Base-by-base conservation (phyloP, 805 yeast genomes). In the Ogataea trehaloabstinens region DNA sequence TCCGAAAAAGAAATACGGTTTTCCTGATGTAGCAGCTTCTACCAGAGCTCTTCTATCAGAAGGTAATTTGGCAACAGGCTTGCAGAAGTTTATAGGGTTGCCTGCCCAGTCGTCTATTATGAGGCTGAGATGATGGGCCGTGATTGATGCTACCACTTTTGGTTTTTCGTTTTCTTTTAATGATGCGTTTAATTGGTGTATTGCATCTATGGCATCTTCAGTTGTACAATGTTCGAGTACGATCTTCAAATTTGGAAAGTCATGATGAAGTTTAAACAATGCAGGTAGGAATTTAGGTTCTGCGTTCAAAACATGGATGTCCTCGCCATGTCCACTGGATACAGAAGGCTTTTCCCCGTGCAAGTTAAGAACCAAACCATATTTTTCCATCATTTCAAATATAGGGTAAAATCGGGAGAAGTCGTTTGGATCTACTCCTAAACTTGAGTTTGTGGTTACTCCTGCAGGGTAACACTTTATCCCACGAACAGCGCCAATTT, bases 401-500 rank as follows among this genome's bases (percentile, higher is more conserved):
- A 93, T 73, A 4, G 96, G 95, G 60, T 89, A 93, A 55, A 90
- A 93, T 5, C 74, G 80, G 34, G 83, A 76, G 64, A 93, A 93
- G 55, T 91, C 95, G 53, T 89, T 87, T 18, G 95, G 95, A 60
- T 85, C 93, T 18, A 93, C 96, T 35, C 99, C 99, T 3, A 82
- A 85, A 34, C 76, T 64, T 7, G 96, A 88, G 67, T 93, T 93
- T 28, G 99, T 93, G n/a, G 99, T 93, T 22, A 93, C 99, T 31
- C 99, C 99, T 2, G 98, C 97, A 29, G 99, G 99, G 61, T 93
- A 93, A 60, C 96, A 89, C 63, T 93, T 93, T 50, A 93, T 87
- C 40, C 99, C 99, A 21, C 80, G 71, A 39, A 91, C 80, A 27
- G 78, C 80, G 2, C 81, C 81, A 13, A 64, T 54, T 39, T 70